Evolutionary conservation across 371 early-diverging fungal species (phyloP), one percentile per base, ranked within the genome.

Genomic region (Mucor saturninus): DNA sequence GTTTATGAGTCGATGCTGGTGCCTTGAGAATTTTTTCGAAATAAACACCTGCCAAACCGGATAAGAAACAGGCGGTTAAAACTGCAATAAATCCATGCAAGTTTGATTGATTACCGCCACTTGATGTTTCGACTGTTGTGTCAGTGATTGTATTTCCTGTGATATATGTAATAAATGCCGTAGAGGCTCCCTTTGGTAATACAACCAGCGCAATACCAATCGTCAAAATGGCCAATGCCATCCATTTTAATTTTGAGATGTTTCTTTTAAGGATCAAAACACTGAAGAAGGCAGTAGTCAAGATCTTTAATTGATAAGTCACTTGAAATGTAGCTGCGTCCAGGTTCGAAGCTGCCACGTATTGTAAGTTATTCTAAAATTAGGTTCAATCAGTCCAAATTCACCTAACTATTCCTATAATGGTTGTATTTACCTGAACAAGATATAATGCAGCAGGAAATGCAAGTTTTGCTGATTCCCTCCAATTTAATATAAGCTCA

Each of bases 311-410:
- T 69, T 98, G 98, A 73, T 97, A 97, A 8, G 95, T 95, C 45
- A 97, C 96, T 78, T 95, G 95, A 73, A 96, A 97, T 4, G 95
- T 95, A 5, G 96, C 96, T 4, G 98, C 95, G 59, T 96, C 96
- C n/a, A 98, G 80, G 11, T 86, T 80, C 45, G 92, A 83, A 8
- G 93, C 92, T 2, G 98, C 95, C 3, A 93, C 83, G 63, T 96
- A 98, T 76, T 95, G 97, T 57, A 98, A 76, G 69, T 97, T 98
- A 76, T 98, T 98, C 76, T 81, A 56, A 43, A 37, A 38, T 35
- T 0, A 15, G 29, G 50, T 26, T 1, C 21, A 21, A n/a, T 40
- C 3, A 49, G 28, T 29, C 8, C 21, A 15, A 6, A 28, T 49
- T 11, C 21, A 29, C 10, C 10, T 30, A 10, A 11, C 1, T 46